Percentiles rank a stretch among this genome's conserved stretches.
Conservation (phyloP, 163 green algal genomes). For the Coccomyxa subellipsoidea region DNA sequence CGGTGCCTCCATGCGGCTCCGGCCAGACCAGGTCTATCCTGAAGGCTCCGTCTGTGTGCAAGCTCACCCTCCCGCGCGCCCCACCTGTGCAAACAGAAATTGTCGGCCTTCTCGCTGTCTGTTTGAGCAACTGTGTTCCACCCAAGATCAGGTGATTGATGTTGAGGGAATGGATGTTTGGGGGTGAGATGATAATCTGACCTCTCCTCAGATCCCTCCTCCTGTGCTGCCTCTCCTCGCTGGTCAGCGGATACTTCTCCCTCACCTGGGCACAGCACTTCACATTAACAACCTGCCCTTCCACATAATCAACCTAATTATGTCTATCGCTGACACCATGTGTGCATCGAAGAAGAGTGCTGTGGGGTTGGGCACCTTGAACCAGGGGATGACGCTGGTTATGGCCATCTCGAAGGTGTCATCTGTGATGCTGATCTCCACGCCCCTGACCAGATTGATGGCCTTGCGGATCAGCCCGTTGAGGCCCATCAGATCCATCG, state of each 20-base stretch:
- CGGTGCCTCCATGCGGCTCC: background rate
- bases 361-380: slow-evolving; percentile 26
- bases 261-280: slow-evolving; percentile 2
- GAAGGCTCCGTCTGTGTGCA: background rate
- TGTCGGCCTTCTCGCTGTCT: background rate
- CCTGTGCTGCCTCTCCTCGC: background rate
- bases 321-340: background rate
- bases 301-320: background rate
- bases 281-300: no score
- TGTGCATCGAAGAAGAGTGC: background rate
- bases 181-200: background rate
- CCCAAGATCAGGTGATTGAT: background rate
- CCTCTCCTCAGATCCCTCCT: slow-evolving; percentile 4
- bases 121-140: background rate
- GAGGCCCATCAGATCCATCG: slow-evolving; percentile 26
- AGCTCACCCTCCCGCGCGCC: background rate
- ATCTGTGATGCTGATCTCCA: slow-evolving; percentile 20
- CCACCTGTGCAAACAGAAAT: background rate
- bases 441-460: slow-evolving; percentile 34
- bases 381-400: slow-evolving; percentile 40
- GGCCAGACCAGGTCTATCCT: background rate
- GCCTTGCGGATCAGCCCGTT: slow-evolving; percentile 22
- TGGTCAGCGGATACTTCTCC: background rate
- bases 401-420: slow-evolving; percentile 17
- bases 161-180: background rate